A percentile compares a stretch with the other conserved stretches of the same genome.
Evolutionary conservation across 257 asterid species (phyloP).

Genomic region (Capsicum chinense): DNA sequence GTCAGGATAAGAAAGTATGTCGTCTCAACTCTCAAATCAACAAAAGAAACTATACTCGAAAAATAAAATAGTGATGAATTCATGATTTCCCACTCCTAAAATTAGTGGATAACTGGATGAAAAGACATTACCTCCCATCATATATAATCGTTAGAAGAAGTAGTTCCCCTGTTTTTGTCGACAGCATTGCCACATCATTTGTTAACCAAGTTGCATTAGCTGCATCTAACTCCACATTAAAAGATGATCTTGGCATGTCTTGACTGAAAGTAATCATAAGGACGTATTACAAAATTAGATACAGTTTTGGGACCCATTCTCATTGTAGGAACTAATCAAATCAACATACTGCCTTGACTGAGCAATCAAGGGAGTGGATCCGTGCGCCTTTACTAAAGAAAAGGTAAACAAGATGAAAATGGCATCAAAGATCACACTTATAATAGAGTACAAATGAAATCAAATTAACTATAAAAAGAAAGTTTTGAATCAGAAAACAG

Average conservation of each 20-base stretch:
- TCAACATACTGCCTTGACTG: not conserved
- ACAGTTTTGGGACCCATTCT: not conserved
- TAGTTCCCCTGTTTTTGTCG: slow-evolving; percentile 92
- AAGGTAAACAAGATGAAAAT: slow-evolving; percentile 17
- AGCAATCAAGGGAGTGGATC: not conserved
- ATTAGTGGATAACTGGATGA: not conserved
- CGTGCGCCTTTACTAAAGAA: not conserved
- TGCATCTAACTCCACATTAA: slow-evolving; percentile 88
- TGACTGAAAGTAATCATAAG: slow-evolving; percentile 55
- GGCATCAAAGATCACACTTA: slow-evolving; percentile 21
- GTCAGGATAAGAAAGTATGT: not conserved
- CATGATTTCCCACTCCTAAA: not conserved
- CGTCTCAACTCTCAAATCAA: slow-evolving; percentile 7
- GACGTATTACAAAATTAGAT: slow-evolving; percentile 23
- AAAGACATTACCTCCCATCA: slow-evolving; percentile 83
- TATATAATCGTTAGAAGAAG: slow-evolving; percentile 84
- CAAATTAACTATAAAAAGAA: not conserved
- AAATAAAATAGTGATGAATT: not conserved
- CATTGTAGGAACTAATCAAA: slow-evolving; percentile 1
- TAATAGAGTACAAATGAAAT: slow-evolving; percentile 11
- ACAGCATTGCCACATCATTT: slow-evolving; percentile 90
- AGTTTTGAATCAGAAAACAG: not conserved
- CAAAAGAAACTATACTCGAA: not conserved
- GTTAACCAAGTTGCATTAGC: slow-evolving; percentile 92
- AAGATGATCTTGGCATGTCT: slow-evolving; percentile 80